Evolutionary conservation across 352 stramenopile genomes (phyloP), one percentile per base, ranked within the genome.

Genomic region (Phytopythium sindhum): DNA sequence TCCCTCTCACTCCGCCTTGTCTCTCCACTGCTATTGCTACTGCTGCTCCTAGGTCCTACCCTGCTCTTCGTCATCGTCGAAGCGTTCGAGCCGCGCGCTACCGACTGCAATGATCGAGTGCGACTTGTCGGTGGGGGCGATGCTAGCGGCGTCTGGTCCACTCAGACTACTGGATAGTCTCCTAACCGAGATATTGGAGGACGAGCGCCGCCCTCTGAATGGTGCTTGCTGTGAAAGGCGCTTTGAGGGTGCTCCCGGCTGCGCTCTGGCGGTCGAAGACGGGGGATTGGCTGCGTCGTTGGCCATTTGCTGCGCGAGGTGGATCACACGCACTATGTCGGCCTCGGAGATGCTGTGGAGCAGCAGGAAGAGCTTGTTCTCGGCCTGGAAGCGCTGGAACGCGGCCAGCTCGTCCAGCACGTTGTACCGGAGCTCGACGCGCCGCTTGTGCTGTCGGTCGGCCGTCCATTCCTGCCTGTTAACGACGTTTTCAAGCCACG

Each of bases 331-430:
- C 24, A 85, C 23, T 48, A 91, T 89, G 21, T 93, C 85, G 29
- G 62, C 37, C 52, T 93, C 82, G 5, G 74, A 77, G 47, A 93
- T 68, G 60, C 69, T 80, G 31, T 84, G 73, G 3, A 93, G 70
- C 50, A 93, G 54, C 21, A 93, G 67, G 52, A 93, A 91, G 48
- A 84, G 75, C 1, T 78, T 67, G 60, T 88, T 78, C 55, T 87
- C 75, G 33, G 76, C 77, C 55, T 88, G 70, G 29, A 93, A 81
- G 12, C 70, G 76, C 57, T 91, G 81, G 37, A 79, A 89, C 10
- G 76, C 77, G 2, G 74, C 74, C 45, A 93, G 57, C 39, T 91
- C 83, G 21, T 90, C 80, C 29, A 89, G 59, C 15, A 90, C 81
- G 39, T 91, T 83, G 70, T 91, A 91, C 33, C 77, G 72, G 37